These are phyloP conservation scores for Leccinellum albellum DNA, from an alignment of 768 basidiomycete species.

Conservation along the genomic window DNA sequence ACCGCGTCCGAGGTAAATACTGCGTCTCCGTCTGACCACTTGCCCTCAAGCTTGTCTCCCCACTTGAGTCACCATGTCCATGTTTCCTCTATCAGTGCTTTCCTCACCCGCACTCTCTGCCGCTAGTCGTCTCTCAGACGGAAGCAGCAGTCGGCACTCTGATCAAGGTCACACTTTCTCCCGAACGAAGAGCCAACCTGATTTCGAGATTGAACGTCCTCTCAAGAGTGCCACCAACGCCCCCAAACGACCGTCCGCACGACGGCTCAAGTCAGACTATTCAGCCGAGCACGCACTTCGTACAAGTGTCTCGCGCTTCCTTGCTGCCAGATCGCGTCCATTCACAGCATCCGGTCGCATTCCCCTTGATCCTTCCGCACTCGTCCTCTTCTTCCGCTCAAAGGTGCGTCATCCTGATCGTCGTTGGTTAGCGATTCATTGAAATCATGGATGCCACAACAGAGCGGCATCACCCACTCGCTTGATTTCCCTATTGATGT, in stretches of 20 bases:
- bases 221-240: conserved; percentile 32
- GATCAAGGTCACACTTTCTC: conserved; percentile 32
- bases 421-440: not conserved
- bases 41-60: conserved; percentile 12
- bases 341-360: conserved; percentile 68
- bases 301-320: conserved; percentile 50
- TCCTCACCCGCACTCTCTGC: conserved; percentile 31
- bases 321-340: conserved; percentile 56
- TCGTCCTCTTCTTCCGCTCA: conserved; percentile 75
- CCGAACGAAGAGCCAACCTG: conserved; percentile 42
- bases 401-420: conserved; percentile 44
- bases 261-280: conserved; percentile 41
- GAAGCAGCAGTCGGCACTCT: conserved; percentile 33
- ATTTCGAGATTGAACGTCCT: conserved; percentile 66
- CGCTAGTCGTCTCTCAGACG: conserved; percentile 39
- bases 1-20: conserved; percentile 33
- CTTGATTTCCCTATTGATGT: conserved; percentile 81
- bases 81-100: conserved; percentile 30
- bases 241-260: conserved; percentile 31
- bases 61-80: conserved; percentile 5
- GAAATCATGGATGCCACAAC: not conserved
- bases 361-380: conserved; percentile 61
- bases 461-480: conserved; percentile 78
- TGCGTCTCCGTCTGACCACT: conserved; percentile 9
- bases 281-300: conserved; percentile 53